Base-by-base conservation (phyloP, 768 basidiomycete species). In the Roridomyces roridus region DNA sequence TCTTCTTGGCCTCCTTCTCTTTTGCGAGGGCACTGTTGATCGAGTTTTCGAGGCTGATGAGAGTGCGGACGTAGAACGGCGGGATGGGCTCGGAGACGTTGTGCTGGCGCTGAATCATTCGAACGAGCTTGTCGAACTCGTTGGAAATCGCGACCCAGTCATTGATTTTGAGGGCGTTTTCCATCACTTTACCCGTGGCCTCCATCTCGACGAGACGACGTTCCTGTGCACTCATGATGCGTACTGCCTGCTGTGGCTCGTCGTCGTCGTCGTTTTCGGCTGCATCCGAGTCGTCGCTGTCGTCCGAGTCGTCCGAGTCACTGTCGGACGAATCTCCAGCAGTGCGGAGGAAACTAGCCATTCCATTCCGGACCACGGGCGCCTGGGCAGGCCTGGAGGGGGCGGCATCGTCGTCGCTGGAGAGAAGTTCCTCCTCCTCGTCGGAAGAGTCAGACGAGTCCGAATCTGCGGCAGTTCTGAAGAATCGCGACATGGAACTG, bases 121-220 rank as follows among this genome's bases (percentile, higher is more conserved):
- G 91, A 31, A 85, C 76, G 45, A 99, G 83, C 73, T 98, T 98
- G 77, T 99, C 97, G 73, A 96, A 97, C 74, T 98, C 96, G 57
- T 84, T 88, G 20, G 91, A 93, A 66, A 94, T 96, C 25, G 85
- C 86, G 23, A 89, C 87, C 97, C 97, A 99, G 75, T 99, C 95
- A 66, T 96, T 96, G 65, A 96, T 96, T 80, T 92, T 96, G 60
- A 92, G 79, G 18, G 89, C 95, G 69, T 99, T 98, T 43, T 96
- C 93, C 78, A 98, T 97, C 43, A 80, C 80, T 74, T 90, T 95
- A 51, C 93, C 92, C 4, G 89, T 90, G 1, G 86, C 86, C 72
- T 98, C 96, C 86, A 98, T 96, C 80, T 98, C 97, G 44, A 90
- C 94, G 68, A 95, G 73, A 49, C 96, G 82, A 72, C 93, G 96